Conservation (phyloP, 495 filamentous ascomycete species). For the Amorphotheca resinae region DNA sequence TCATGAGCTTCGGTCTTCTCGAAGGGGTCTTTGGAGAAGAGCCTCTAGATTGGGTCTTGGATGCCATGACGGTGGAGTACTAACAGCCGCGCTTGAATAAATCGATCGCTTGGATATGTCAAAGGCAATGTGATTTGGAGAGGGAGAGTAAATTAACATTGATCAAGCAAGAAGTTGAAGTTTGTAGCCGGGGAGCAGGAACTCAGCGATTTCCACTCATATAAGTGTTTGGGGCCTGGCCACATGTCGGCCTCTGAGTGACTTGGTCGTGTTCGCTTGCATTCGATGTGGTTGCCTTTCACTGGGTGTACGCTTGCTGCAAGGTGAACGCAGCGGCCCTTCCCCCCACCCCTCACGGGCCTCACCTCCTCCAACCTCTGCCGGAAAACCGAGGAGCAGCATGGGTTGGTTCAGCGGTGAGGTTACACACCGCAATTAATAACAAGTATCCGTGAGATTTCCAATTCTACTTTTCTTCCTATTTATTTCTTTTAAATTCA, state of each 20-base stretch:
- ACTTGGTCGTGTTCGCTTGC: neutral
- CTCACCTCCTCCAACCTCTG: too few relatives aligned
- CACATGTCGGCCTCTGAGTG: conserved; percentile 10
- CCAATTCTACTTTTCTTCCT: too few relatives aligned
- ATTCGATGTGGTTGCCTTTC: neutral
- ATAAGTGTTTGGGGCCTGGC: neutral
- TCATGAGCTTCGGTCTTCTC: conserved; percentile 34
- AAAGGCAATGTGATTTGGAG: too few relatives aligned
- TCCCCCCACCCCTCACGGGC: neutral
- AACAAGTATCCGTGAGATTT: too few relatives aligned
- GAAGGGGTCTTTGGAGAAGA: conserved; percentile 7
- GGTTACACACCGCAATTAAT: too few relatives aligned
- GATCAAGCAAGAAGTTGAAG: neutral
- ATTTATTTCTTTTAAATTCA: too few relatives aligned
- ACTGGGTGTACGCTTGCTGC: neutral
- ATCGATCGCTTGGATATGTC: too few relatives aligned
- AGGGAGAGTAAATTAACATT: neutral
- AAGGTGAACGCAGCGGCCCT: neutral
- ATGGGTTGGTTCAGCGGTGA: too few relatives aligned
- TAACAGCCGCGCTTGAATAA: too few relatives aligned
- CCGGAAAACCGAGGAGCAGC: too few relatives aligned
- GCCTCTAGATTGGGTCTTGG: conserved; percentile 8
- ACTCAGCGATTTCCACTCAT: too few relatives aligned
- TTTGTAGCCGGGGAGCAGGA: too few relatives aligned
- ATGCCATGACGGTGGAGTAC: conserved; percentile 1